Evolutionary conservation across 2,329 filamentous ascomycete genomes (phyloP).

Genomic region (Ampelomyces quisqualis): DNA sequence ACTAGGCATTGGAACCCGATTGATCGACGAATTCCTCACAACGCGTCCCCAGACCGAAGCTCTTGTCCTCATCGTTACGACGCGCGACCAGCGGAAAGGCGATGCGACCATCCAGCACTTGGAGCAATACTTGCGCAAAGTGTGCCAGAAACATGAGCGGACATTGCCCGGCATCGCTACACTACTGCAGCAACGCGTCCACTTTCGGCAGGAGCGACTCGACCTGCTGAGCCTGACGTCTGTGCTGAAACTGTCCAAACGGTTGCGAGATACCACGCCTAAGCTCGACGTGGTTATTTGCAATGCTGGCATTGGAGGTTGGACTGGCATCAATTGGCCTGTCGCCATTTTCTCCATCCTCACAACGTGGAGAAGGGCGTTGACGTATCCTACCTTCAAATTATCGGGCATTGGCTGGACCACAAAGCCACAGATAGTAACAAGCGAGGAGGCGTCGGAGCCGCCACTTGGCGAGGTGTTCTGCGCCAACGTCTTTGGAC

Average conservation of each 20-base stretch:
- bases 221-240: conserved; percentile 60
- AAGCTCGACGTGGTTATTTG: conserved; percentile 77
- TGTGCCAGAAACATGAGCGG: conserved; percentile 41
- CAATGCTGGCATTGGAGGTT: conserved; percentile 88
- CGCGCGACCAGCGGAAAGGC: conserved; percentile 73
- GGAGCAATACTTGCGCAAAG: conserved; percentile 60
- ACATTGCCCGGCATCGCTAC: conserved; percentile 43
- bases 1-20: conserved; percentile 75
- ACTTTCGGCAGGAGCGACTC: conserved; percentile 57
- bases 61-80: conserved; percentile 80
- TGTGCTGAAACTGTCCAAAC: conserved; percentile 55
- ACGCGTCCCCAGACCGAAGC: conserved; percentile 66
- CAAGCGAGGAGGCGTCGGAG: conserved; percentile 42
- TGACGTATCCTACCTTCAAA: conserved; percentile 80
- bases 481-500: conserved; percentile 89
- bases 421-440: conserved; percentile 55
- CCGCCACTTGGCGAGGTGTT: conserved; percentile 78
- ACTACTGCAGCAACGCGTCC: conserved; percentile 49
- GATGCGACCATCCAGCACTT: conserved; percentile 68
- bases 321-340: conserved; percentile 74
- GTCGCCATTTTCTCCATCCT: conserved; percentile 58
- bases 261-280: conserved; percentile 59
- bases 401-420: conserved; percentile 58
- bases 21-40: conserved; percentile 86
- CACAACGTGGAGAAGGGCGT: conserved; percentile 64